phyloP scores from a whole-genome alignment of 2,329 filamentous ascomycete species.

The Calonectria naviculata region DNA sequence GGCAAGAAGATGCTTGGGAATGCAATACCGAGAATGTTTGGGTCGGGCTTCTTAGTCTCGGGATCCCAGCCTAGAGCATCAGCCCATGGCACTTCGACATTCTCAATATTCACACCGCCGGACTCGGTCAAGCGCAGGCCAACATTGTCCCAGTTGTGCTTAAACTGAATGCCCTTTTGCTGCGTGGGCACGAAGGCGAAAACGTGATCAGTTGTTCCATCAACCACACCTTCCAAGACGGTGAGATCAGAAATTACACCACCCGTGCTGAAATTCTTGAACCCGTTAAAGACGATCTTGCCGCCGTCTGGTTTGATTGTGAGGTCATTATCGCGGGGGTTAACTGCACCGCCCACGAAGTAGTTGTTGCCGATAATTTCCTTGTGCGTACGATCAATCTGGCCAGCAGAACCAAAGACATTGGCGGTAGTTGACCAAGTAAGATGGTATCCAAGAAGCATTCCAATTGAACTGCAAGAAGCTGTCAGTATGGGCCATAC shows the following conservation, averaged over 20 bases:
- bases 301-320: constrained; percentile 66
- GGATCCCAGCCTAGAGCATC: constrained; percentile 72
- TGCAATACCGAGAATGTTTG: constrained; percentile 60
- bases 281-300: constrained; percentile 68
- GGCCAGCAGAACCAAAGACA: constrained; percentile 69
- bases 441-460: constrained; percentile 74
- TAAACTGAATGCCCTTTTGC: constrained; percentile 67
- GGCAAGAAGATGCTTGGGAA: constrained; percentile 70
- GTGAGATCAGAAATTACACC: constrained; percentile 75
- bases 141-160: constrained; percentile 74
- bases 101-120: constrained; percentile 69
- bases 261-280: constrained; percentile 76
- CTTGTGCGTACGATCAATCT: constrained; percentile 66
- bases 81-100: constrained; percentile 66
- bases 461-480: constrained; percentile 63
- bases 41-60: constrained; percentile 60
- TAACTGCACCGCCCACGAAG: constrained; percentile 74
- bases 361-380: constrained; percentile 72
- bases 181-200: constrained; percentile 70
- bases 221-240: constrained; percentile 71
- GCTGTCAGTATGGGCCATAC: accelerated
- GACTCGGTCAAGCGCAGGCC: constrained; percentile 73
- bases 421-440: constrained; percentile 72
- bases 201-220: constrained; percentile 69
- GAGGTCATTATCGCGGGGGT: constrained; percentile 72